Evolutionary conservation across 2,329 filamentous ascomycete species (phyloP), one percentile per base, ranked within the genome.

Genomic region (Rhynchosporium secalis): DNA sequence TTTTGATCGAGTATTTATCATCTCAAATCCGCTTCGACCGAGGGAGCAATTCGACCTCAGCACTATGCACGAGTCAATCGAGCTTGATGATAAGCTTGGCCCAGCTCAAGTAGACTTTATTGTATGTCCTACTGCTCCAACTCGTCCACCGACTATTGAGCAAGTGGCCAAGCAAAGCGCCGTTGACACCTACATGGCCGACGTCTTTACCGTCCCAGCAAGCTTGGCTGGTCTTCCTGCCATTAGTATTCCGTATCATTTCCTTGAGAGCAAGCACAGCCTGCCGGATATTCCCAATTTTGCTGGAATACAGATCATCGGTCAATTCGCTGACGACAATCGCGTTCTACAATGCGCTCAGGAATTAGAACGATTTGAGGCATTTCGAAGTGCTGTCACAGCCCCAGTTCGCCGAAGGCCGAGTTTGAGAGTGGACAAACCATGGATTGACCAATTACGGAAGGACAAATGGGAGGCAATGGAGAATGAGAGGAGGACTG

Each of bases 151-250:
- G 0, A 79, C 75, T 6, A 73, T 95, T 6, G 78, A 81, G 3
- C 81, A 87, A 5, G 73, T 95, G 40, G 70, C 78, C 64, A 71
- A 75, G 9, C 80, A 85, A 74, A 80, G 77, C 51, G 79, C 82
- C 9, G 62, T 96, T n/a, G 86, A 94, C 70, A 84, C 84, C 1
- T 98, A 97, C 73, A 90, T 90, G 80, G 96, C 95, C 72, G 95
- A 99, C 76, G 89, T 98, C 1, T 94, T 98, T 71, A 98, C 95
- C 0, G 94, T 99, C 1, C 95, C 95, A 1, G 92, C 94, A 2
- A 97, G 92, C 76, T 79, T 99, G 67, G 95, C 94, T 0, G 95
- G 95, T 0, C 78, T 99, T 60, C 95, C 95, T 3, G 91, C 93
- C 10, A 84, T 97, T 56, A 97, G 90, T 68, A 81, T 99, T 10